Base-by-base conservation (phyloP, 345 rosid species). In the Mercurialis annua region DNA sequence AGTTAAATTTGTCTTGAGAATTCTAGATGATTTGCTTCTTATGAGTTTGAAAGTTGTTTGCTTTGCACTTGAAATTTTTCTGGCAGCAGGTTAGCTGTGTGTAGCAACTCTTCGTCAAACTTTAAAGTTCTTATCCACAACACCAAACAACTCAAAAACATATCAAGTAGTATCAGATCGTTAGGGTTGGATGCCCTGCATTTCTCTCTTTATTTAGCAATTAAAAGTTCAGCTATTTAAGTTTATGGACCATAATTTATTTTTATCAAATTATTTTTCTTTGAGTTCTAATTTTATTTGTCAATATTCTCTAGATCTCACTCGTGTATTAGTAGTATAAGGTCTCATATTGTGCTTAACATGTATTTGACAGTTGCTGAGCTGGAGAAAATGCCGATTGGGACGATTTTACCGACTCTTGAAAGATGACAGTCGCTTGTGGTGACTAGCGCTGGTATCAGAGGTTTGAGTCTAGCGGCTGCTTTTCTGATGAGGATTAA, bases 21-120 rank as follows among this genome's bases (percentile, higher is more conserved):
- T 67, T 72, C 12, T 65, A 73, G 73, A 77, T 64, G 61, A 27
- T 67, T 59, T 75, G 29, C 23, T 74, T 62, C 67, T 72, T 65
- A 65, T 54, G 76, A 64, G 62, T 70, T 85, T 88, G 84, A 80
- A 82, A 82, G 85, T 74, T 80, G 84, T 85, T 90, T 83, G 85
- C 85, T 74, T 86, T 86, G 85, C 85, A 71, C 88, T 83, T 87
- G 84, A 84, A 87, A 90, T 78, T 87, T 86, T 67, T 87, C 84
- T 88, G 81, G 77, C 97, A 88, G 86, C 94, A 90, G 96, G 97
- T 86, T 85, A 87, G 92, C 96, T 90, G 93, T 87, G 83, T 81
- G 93, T 83, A 83, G 91, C 92, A 90, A 89, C 89, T 78, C 97
- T 81, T 87, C 94, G 71, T 66, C 98, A 71, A 85, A 79, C 80